Evolutionary conservation across 2,329 filamentous ascomycete species (phyloP), one percentile per base, ranked within the genome.

Genomic region (Xylariaceae sp.): DNA sequence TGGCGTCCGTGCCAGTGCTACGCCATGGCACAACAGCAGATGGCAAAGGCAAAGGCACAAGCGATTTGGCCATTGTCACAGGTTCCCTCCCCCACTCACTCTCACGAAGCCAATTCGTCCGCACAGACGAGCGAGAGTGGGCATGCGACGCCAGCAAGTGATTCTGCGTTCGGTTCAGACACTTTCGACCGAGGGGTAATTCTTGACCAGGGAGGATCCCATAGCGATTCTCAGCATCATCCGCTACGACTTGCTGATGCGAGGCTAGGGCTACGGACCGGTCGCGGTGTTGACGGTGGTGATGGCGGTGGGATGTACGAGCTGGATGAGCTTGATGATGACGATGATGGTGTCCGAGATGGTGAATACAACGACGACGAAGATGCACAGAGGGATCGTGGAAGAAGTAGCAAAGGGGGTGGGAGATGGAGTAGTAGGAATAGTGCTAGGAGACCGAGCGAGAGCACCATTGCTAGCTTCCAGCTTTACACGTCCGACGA

Each of bases 401-500:
- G 39, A 23, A 44, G 24, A 23, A 66, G 29, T 50, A 60, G 36
- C 34, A 49, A 7, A 2, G n/a, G 6, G 4, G 24, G 12, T 36
- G 33, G 17, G 23, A 43, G 8, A 28, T 12, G 14, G 12, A 17
- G 17, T 46, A 43, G 12, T 23, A 44, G 12, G 46, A 48, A 43
- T 7, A 43, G 8, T 21, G 66, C 19, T 56, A 66, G 44, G 46
- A 56, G 31, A 28, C 46, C 8, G 36, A 64, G 58, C 49, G 52
- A 53, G 14, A 65, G 66, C 48, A 65, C 56, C 16, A 57, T 49
- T 12, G 58, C 63, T 14, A 67, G 60, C 58, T 65, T 63, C 37
- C 67, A 71, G 46, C 63, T 65, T 24, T 84, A 82, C 56, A 82
- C 82, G 3, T 75, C 78, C 0, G 87, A 92, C 51, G 92, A 97